Conservation (phyloP, 345 rosid genomes). For the Erysimum cheiranthoides region DNA sequence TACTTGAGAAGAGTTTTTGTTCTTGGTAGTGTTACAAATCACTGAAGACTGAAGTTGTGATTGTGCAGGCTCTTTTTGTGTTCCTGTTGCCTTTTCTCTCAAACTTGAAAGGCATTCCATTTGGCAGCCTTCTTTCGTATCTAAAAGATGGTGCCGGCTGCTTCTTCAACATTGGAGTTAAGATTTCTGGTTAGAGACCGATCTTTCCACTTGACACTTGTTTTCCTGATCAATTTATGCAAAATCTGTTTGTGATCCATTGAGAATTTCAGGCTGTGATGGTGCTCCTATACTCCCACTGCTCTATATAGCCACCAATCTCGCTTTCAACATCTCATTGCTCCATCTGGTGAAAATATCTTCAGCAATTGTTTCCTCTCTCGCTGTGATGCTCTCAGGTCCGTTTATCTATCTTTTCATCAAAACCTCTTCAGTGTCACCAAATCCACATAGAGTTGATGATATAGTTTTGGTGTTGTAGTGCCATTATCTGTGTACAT, state of each 20-base stretch:
- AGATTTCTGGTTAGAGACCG: conserved; percentile 58
- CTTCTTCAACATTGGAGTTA: conserved; percentile 67
- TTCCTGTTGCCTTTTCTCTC: conserved; percentile 78
- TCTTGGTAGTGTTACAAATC: not conserved
- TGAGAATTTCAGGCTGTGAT: conserved; percentile 59
- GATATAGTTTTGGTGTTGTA: conserved; percentile 43
- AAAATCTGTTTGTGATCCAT: conserved; percentile 20
- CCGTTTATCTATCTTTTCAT: conserved; percentile 28
- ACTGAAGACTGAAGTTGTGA: conserved; percentile 20
- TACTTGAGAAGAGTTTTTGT: not conserved
- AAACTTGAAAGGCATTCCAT: conserved; percentile 82
- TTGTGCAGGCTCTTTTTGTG: conserved; percentile 81
- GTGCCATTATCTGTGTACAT: conserved; percentile 75
- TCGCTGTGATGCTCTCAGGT: conserved; percentile 76
- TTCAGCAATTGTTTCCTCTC: conserved; percentile 77
- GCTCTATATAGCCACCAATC: conserved; percentile 66
- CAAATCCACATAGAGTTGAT: conserved; percentile 3
- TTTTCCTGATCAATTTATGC: not conserved
- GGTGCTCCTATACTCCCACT: conserved; percentile 86
- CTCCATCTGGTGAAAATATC: conserved; percentile 78
- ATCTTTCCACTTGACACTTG: not conserved
- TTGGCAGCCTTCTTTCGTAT: conserved; percentile 65
- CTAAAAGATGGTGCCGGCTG: conserved; percentile 84
- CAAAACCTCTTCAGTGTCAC: conserved; percentile 17
- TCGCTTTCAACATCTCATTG: conserved; percentile 75